A percentile compares a stretch with the other conserved stretches of the same genome.
Evolutionary conservation across 345 rosid species (phyloP).

Genomic region (Capsella bursapastoris): DNA sequence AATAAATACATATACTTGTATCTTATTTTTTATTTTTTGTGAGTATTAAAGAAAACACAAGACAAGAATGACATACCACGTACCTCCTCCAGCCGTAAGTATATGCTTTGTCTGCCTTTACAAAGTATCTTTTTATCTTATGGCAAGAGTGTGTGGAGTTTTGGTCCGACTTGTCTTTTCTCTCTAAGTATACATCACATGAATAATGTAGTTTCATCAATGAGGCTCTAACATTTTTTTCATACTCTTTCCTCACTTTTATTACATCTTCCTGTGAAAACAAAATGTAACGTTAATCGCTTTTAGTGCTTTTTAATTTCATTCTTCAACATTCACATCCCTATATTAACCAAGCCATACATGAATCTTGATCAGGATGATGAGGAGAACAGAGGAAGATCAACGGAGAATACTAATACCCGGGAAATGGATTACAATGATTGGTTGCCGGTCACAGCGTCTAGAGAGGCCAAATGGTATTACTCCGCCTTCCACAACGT

Average conservation of each 20-base stretch:
- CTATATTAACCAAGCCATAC: constrained; percentile 1
- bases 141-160: neutral
- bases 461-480: constrained; percentile 89
- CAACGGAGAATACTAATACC: constrained; percentile 35
- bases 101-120: neutral
- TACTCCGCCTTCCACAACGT: constrained; percentile 88
- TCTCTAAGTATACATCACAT: constrained; percentile 14
- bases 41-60: constrained; percentile 33
- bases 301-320: neutral
- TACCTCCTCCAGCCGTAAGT: constrained; percentile 24
- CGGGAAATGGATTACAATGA: constrained; percentile 65
- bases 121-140: neutral
- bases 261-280: neutral
- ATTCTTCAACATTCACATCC: neutral
- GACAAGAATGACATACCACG: constrained; percentile 37
- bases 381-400: constrained; percentile 32
- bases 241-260: neutral
- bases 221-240: constrained; percentile 2
- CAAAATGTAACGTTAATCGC: neutral
- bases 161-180: constrained; percentile 2
- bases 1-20: constrained; percentile 37
- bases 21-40: constrained; percentile 21
- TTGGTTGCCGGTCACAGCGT: constrained; percentile 73
- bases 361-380: constrained; percentile 30
- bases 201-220: constrained; percentile 30